Conservation (phyloP, 2,329 filamentous ascomycete species). For the Thermothelomyces thermophilus region DNA sequence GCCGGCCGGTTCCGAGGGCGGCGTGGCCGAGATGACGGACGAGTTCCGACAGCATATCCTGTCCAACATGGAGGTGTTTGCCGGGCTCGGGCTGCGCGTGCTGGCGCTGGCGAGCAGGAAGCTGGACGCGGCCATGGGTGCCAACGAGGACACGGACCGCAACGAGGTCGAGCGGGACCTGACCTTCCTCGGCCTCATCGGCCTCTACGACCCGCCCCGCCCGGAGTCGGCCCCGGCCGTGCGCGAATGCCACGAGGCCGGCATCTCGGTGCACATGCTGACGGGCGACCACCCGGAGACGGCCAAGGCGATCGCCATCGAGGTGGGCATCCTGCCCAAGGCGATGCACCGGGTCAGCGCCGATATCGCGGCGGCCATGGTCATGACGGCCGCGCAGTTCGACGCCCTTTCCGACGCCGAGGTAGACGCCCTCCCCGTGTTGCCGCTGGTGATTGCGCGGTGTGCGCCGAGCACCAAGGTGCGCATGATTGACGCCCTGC, state of each 20-base stretch:
- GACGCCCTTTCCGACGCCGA: slow-evolving; percentile 55
- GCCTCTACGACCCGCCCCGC: slow-evolving; percentile 67
- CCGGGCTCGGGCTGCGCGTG: slow-evolving; percentile 59
- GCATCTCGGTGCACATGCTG: slow-evolving; percentile 62
- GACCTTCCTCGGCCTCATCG: slow-evolving; percentile 60
- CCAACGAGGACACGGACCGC: slow-evolving; percentile 35
- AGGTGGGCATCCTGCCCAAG: slow-evolving; percentile 59
- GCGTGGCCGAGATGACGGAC: slow-evolving; percentile 42
- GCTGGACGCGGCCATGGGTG: slow-evolving; percentile 26
- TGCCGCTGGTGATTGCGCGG: slow-evolving; percentile 63
- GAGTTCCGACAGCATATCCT: slow-evolving; percentile 42
- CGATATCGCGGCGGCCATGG: slow-evolving; percentile 55
- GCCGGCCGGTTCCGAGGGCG: slow-evolving; percentile 38
- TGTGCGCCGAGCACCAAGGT: slow-evolving; percentile 67
- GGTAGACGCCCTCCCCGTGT: slow-evolving; percentile 53
- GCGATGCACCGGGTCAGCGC: slow-evolving; percentile 35
- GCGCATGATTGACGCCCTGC: slow-evolving; percentile 65
- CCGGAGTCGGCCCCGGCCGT: slow-evolving; percentile 59
- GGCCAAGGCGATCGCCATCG: slow-evolving; percentile 57
- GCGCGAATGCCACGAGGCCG: slow-evolving; percentile 51
- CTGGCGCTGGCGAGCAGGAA: slow-evolving; percentile 57
- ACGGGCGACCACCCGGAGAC: slow-evolving; percentile 65
- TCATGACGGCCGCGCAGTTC: slow-evolving; percentile 59
- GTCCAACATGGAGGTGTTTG: slow-evolving; percentile 49
- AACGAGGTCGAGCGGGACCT: slow-evolving; percentile 50